These are phyloP conservation scores for Phytophthora chlamydospora DNA, from an alignment of 352 stramenopile species.

Conservation along the genomic window DNA sequence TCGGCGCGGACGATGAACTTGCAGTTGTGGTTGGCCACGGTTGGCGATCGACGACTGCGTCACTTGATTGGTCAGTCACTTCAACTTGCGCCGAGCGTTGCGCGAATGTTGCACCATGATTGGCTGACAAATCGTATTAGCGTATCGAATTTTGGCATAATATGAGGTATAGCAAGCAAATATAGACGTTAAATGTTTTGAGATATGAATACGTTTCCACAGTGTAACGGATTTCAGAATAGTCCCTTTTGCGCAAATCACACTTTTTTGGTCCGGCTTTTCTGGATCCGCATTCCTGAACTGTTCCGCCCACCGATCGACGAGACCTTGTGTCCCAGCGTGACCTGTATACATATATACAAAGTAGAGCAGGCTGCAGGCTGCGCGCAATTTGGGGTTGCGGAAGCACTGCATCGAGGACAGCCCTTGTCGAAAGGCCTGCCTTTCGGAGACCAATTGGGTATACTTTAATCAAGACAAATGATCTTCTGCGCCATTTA, in stretches of 20 bases:
- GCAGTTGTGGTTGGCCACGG: background rate
- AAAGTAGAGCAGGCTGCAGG: too few relatives aligned
- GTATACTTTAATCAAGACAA: background rate
- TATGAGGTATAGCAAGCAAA: too few relatives aligned
- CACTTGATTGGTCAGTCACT: conserved; percentile 1
- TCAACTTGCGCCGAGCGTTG: conserved; percentile 9
- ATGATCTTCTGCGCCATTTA: too few relatives aligned
- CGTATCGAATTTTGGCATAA: background rate
- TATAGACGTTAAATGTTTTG: too few relatives aligned
- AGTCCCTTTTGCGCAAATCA: conserved; percentile 30
- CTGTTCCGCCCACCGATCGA: conserved; percentile 19
- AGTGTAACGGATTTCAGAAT: background rate
- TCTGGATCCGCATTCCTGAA: conserved; percentile 27
- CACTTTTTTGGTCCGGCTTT: conserved; percentile 30
- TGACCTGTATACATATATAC: background rate
- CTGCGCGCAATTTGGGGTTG: too few relatives aligned
- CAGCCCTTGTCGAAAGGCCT: background rate
- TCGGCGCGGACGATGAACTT: background rate
- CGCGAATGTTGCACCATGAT: background rate
- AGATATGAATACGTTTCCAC: background rate
- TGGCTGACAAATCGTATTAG: background rate
- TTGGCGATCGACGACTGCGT: conserved; percentile 4
- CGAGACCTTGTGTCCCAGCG: background rate
- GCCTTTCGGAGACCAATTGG: background rate
- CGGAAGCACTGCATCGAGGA: too few relatives aligned